Percentiles rank a stretch among this genome's conserved stretches.
Conservation (phyloP, 2,329 filamentous ascomycete genomes). For the Gaeumannomyces tritici region DNA sequence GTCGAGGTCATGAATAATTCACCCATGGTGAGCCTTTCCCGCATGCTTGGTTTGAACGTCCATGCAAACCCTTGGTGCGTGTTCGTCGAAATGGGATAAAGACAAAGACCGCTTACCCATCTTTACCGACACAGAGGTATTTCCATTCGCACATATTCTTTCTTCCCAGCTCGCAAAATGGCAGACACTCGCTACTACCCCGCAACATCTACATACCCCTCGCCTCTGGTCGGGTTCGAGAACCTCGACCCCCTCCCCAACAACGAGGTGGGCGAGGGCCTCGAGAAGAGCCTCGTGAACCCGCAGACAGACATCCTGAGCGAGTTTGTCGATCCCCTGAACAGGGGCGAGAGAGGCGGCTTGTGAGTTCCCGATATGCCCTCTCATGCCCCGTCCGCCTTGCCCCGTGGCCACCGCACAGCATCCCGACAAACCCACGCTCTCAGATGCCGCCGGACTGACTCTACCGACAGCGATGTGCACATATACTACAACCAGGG, state of each 20-base stretch:
- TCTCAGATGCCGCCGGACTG: neutral
- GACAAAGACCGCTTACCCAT: too few species aligned
- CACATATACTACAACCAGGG: constrained; percentile 75
- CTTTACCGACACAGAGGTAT: too few species aligned
- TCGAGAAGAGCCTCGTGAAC: constrained; percentile 60
- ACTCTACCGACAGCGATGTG: constrained; percentile 46
- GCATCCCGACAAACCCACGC: neutral
- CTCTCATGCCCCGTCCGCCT: too few species aligned
- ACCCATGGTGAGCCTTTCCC: too few species aligned
- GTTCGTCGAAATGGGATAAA: too few species aligned
- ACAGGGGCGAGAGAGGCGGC: constrained; percentile 56
- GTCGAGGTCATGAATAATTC: too few species aligned
- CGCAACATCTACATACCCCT: constrained; percentile 31
- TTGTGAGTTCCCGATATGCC: constrained; percentile 44
- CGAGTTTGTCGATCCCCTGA: constrained; percentile 57
- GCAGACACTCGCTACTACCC: constrained; percentile 11
- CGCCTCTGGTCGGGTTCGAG: constrained; percentile 49
- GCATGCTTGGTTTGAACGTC: too few species aligned
- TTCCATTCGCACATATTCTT: too few species aligned
- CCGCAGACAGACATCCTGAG: constrained; percentile 51
- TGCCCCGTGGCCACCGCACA: too few species aligned
- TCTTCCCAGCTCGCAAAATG: neutral
- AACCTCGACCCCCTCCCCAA: constrained; percentile 43
- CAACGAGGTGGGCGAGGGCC: constrained; percentile 56
- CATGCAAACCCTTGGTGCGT: too few species aligned